Conservation (phyloP, 1,139 yeast species). For the Debaryomyces nepalensis region DNA sequence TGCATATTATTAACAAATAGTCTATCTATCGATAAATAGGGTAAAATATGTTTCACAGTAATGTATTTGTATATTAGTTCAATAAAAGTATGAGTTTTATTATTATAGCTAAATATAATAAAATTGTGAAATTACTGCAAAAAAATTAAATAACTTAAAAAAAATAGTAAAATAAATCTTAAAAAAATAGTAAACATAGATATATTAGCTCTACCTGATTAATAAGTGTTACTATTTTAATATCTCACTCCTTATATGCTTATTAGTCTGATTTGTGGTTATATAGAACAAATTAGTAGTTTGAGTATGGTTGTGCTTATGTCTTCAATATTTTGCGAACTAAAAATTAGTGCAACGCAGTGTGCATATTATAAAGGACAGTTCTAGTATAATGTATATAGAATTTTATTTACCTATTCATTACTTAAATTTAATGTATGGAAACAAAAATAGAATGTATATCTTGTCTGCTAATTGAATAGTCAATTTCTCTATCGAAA, state of each 20-base stretch:
- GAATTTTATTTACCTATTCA: neutral
- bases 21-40: too few relatives aligned
- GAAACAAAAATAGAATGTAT: constrained; percentile 38
- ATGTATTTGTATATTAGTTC: neutral
- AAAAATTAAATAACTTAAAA: neutral
- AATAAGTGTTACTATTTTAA: too few relatives aligned
- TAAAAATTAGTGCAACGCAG: too few relatives aligned
- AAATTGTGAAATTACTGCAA: constrained; percentile 1
- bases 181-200: neutral
- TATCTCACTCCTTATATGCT: neutral
- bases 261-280: neutral
- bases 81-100: neutral
- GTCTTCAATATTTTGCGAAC: too few relatives aligned
- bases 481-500: constrained; percentile 48
- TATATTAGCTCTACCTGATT: too few relatives aligned
- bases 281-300: neutral
- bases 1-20: constrained; percentile 14
- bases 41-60: neutral
- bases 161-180: neutral
- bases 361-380: neutral
- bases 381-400: neutral
- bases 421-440: constrained; percentile 15
- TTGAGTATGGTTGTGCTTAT: too few relatives aligned
- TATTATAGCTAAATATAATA: neutral
- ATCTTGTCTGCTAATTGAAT: constrained; percentile 39